Base-by-base conservation (phyloP, 805 yeast genomes). In the Hanseniaspora mollemarum region DNA sequence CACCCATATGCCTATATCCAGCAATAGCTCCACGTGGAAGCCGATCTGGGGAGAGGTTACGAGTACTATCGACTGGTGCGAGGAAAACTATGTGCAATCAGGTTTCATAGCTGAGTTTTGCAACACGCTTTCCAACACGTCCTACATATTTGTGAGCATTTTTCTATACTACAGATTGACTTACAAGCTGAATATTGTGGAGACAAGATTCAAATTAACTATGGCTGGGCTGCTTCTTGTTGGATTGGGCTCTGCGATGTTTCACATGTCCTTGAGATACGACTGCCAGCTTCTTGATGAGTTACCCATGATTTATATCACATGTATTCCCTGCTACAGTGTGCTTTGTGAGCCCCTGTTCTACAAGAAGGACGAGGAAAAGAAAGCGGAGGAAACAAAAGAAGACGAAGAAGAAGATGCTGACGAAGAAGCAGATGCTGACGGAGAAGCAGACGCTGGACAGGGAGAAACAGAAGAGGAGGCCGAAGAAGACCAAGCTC, bases 31-130 rank as follows among this genome's bases (percentile, higher is more conserved):
- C 31, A 28, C 31, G 15, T 36, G 31, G 19, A 13, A 71, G 31
- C 76, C 77, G 38, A 56, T 61, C n/a, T 86, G 95, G 95, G 92
- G 92, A 0, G 67, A 71, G 4, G 83, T 84, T 2, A 87, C 97
- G 0, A 77, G 95, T 35, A 88, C 97, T n/a, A 92, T 92, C 35
- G 98, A 90, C 62, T 90, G 97, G 97, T 90, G 98, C 67, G 98
- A 90, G 61, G 97, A 92, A 65, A 90, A 90, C 68, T 90, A 90
- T 62, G 90, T 87, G 10, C 84, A 88, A 1, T 75, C 90, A 12
- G 75, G 75, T 12, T 92, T 84, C 60, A 73, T 92, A 49, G 96
- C 97, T 3, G 98, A 92, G 64, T 83, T 86, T 52, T 74, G 90
- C 53, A 92, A 92, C 62, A 85, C 96, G 2, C 59, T 79, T 25